Base-by-base conservation (phyloP, 2,329 filamentous ascomycete species). In the Penicillium rolfsii region DNA sequence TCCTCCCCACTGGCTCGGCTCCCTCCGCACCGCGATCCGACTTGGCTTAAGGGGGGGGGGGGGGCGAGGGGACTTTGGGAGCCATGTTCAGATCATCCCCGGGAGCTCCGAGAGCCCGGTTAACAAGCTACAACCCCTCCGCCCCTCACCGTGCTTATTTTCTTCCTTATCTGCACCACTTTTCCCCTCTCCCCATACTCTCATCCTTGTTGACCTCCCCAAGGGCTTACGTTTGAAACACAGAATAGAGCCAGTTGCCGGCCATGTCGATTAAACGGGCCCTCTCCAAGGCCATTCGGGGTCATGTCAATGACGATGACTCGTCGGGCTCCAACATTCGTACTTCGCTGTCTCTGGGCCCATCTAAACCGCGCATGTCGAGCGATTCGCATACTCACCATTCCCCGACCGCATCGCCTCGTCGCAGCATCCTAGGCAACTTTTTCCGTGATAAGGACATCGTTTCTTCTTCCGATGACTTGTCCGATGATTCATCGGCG, bases 201-300 rank as follows among this genome's bases (percentile, higher is more conserved):
- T 35, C 19, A 22, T 22, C 8, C 3, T n/a, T 35, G 11, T 19
- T 36, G 12, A 12, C 30, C 19, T 30, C 22, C 33, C 7, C 9
- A 14, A 14, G 8, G 33, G 11, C 50, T 26, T 1, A 54, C 45
- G 26, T 43, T 19, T 24, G 6, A 26, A 38, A 28, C 12, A 50
- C 6, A 38, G 16, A 41, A 41, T 22, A 52, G 12, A 41, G 22
- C 30, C 57, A 35, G 43, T 56, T 48, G 33, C 45, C 58, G 68
- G 71, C 79, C 45, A 85, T 80, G 71, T 85, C 83, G 28, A 83
- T 80, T 59, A 77, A 77, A 68, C 75, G 76, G 43, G 77, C 77
- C 40, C 66, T 81, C 11, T 76, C 77, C 30, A 80, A 78, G 67
- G 74, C 79, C 49, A 75, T 70, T 22, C 67, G 61, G 52, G 71